Evolutionary conservation across 176 grass and related monocot species (phyloP).

Genomic region (Metroxylon sagu): DNA sequence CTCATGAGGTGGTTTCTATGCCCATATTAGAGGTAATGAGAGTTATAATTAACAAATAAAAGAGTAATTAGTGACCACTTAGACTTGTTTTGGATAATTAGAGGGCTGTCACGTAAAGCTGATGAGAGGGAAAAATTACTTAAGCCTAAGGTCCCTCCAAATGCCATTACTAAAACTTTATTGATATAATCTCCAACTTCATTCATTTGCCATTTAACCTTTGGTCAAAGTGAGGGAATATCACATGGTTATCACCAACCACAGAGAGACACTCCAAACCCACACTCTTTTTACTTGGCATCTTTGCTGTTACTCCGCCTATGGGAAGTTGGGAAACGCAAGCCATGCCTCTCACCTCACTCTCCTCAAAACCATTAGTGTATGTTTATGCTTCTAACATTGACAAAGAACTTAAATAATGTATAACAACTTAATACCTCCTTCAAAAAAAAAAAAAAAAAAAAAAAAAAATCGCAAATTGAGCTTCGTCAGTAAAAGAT

Average conservation of each 20-base stretch:
- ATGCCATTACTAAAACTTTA: background rate
- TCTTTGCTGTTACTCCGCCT: constrained; percentile 3
- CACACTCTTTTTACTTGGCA: constrained; percentile 25
- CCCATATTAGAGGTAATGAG: too few relatives aligned
- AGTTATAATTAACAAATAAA: too few relatives aligned
- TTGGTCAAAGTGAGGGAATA: background rate
- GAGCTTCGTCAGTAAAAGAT: too few relatives aligned
- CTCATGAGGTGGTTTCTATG: too few relatives aligned
- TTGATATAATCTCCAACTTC: background rate
- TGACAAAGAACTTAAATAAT: too few relatives aligned
- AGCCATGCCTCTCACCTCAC: constrained; percentile 8
- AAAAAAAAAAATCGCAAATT: too few relatives aligned
- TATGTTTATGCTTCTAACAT: too few relatives aligned
- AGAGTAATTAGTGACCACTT: too few relatives aligned
- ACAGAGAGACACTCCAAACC: background rate
- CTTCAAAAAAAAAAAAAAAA: too few relatives aligned
- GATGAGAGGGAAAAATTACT: background rate
- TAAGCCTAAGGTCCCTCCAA: background rate
- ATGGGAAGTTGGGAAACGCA: constrained; percentile 20
- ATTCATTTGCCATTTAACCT: constrained; percentile 20
- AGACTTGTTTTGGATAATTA: too few relatives aligned
- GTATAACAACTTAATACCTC: too few relatives aligned
- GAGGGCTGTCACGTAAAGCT: background rate
- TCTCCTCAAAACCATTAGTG: too few relatives aligned
- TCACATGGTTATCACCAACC: constrained; percentile 8